These are phyloP conservation scores for Naganishia vishniacii DNA, from an alignment of 768 basidiomycete genomes.

Conservation along the genomic window DNA sequence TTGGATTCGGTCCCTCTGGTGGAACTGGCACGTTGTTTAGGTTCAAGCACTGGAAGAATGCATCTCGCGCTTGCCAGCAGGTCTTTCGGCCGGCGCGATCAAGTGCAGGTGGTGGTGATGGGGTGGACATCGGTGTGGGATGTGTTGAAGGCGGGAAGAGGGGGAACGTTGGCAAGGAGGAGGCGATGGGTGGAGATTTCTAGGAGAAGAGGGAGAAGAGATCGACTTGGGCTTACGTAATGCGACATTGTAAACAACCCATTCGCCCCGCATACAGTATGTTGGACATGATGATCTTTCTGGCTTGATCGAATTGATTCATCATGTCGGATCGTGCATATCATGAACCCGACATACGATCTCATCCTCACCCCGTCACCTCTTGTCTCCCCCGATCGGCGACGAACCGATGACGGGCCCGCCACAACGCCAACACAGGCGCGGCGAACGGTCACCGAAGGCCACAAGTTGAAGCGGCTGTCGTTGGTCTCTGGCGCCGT, in stretches of 20 bases:
- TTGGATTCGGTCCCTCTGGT: slow-evolving; percentile 23
- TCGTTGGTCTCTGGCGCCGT: slow-evolving; percentile 9
- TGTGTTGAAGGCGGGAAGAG: background rate
- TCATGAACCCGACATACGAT: background rate
- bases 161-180: background rate
- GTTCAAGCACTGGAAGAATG: slow-evolving; percentile 81
- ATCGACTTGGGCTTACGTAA: background rate
- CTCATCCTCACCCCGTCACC: background rate
- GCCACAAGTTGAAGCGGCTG: background rate
- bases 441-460: background rate
- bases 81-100: slow-evolving; percentile 64
- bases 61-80: slow-evolving; percentile 81
- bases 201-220: background rate
- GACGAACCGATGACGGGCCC: background rate
- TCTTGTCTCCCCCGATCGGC: background rate
- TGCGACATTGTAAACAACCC: slow-evolving; percentile 17
- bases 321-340: background rate
- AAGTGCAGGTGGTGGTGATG: slow-evolving; percentile 37
- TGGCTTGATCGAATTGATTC: background rate
- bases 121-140: slow-evolving; percentile 31
- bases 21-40: slow-evolving; percentile 19
- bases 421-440: background rate
- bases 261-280: background rate
- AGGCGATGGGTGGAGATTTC: background rate
- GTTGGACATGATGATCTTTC: background rate